phyloP scores from a whole-genome alignment of 805 yeast species.

The Zygoascus ofunaensis region DNA sequence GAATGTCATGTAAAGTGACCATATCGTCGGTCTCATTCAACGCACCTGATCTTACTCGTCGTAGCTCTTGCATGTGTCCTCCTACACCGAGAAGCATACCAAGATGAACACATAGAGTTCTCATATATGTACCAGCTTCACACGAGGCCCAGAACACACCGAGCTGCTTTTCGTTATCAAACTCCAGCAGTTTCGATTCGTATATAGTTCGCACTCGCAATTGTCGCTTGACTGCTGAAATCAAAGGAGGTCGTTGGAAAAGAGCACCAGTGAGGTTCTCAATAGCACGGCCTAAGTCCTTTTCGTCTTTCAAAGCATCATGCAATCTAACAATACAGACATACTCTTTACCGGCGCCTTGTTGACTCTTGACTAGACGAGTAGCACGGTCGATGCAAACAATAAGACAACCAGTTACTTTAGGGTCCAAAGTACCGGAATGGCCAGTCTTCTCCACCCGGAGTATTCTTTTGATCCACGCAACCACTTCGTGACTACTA shows the following conservation, averaged over 20 bases:
- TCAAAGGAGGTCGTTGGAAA: constrained; percentile 98
- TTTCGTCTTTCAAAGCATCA: constrained; percentile 83
- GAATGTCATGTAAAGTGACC: constrained; percentile 93
- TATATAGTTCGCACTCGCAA: constrained; percentile 96
- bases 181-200: constrained; percentile 90
- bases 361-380: constrained; percentile 95
- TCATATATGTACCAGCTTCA: constrained; percentile 99
- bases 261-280: constrained; percentile 97
- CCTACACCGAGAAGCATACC: constrained; percentile 98
- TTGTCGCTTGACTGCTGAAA: constrained; percentile 98
- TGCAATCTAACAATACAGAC: constrained; percentile 95
- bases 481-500: constrained; percentile 97
- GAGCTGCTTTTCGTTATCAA: constrained; percentile 91
- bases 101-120: constrained; percentile 96
- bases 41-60: constrained; percentile 98
- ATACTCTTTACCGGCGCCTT: constrained; percentile 99
- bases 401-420: constrained; percentile 96
- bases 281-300: constrained; percentile 75
- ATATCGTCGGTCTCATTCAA: constrained; percentile 79
- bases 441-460: constrained; percentile 98
- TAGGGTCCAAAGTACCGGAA: constrained; percentile 97
- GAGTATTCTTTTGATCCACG: constrained; percentile 95
- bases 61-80: constrained; percentile 99
- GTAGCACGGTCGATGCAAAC: constrained; percentile 98
- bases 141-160: constrained; percentile 99